Evolutionary conservation across 495 filamentous ascomycete species (phyloP).

Genomic region (Talaromyces nanjingensis): DNA sequence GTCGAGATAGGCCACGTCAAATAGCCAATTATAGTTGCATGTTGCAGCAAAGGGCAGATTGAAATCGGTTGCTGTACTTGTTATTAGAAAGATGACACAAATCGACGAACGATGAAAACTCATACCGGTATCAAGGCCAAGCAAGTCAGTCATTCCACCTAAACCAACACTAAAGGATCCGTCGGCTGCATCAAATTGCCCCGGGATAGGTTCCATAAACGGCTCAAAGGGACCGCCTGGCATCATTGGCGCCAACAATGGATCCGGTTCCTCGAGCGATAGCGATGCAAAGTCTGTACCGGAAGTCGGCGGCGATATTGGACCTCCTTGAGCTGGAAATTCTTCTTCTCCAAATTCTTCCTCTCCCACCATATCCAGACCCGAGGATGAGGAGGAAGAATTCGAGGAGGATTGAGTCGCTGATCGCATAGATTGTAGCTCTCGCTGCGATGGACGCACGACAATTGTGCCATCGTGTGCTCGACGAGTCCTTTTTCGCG

Average conservation of each 20-base stretch:
- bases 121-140: constrained; percentile 28
- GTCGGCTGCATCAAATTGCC: constrained; percentile 32
- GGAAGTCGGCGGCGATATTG: constrained; percentile 26
- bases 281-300: constrained; percentile 20
- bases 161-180: constrained; percentile 22
- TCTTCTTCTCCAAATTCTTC: constrained; percentile 11
- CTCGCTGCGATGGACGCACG: constrained; percentile 26
- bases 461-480: constrained; percentile 50
- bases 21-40: constrained; percentile 51
- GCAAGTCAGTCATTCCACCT: constrained; percentile 13
- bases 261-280: constrained; percentile 24
- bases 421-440: constrained; percentile 9
- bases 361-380: not conserved
- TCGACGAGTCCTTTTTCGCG: constrained; percentile 52
- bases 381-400: not conserved
- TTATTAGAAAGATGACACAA: constrained; percentile 10
- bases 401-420: not conserved
- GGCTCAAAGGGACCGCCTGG: constrained; percentile 28
- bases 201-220: constrained; percentile 28
- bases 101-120: not conserved
- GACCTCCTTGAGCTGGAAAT: constrained; percentile 16
- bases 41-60: constrained; percentile 49
- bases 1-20: constrained; percentile 35
- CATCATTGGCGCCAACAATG: constrained; percentile 28
- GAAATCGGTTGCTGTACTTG: constrained; percentile 39